Evolutionary conservation across 371 early-diverging fungal genomes (phyloP).

Genomic region (Mucor velutinosus): DNA sequence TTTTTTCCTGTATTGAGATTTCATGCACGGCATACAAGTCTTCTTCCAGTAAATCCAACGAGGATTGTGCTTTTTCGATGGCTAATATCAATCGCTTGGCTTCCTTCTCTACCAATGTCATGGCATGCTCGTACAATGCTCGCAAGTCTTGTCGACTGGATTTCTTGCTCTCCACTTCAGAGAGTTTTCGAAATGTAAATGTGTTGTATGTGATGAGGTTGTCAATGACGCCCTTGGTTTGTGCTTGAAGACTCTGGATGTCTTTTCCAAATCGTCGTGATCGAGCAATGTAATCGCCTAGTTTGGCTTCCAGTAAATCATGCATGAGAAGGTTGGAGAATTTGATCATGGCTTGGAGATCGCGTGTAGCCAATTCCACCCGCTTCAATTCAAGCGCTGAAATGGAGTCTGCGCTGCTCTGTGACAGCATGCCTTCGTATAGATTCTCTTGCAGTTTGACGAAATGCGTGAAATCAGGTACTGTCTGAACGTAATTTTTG

Average conservation of each 20-base stretch:
- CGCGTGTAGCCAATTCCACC: slow-evolving; percentile 50
- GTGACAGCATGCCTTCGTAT: slow-evolving; percentile 41
- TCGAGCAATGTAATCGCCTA: slow-evolving; percentile 40
- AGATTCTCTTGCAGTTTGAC: slow-evolving; percentile 47
- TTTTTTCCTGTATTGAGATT: slow-evolving; percentile 41
- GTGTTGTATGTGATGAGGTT: slow-evolving; percentile 55
- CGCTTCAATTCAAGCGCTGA: slow-evolving; percentile 44
- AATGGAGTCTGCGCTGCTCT: slow-evolving; percentile 31
- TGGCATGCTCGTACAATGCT: slow-evolving; percentile 40
- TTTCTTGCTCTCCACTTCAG: slow-evolving; percentile 34
- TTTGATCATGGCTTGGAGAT: slow-evolving; percentile 48
- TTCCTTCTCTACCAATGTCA: slow-evolving; percentile 49
- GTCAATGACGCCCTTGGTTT: slow-evolving; percentile 31
- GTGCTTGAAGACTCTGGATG: slow-evolving; percentile 32
- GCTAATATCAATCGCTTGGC: slow-evolving; percentile 37
- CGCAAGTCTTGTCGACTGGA: slow-evolving; percentile 40
- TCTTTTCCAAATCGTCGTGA: slow-evolving; percentile 41
- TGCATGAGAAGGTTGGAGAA: slow-evolving; percentile 38
- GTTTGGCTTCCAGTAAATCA: slow-evolving; percentile 33
- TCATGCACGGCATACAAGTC: slow-evolving; percentile 47
- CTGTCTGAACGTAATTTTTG: slow-evolving; percentile 12
- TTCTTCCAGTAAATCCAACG: slow-evolving; percentile 39
- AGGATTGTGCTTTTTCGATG: slow-evolving; percentile 34
- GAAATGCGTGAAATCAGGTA: slow-evolving; percentile 51
- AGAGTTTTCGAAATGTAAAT: slow-evolving; percentile 39